phyloP scores from a whole-genome alignment of 352 stramenopile genomes.

The Pythium aphanidermatum region DNA sequence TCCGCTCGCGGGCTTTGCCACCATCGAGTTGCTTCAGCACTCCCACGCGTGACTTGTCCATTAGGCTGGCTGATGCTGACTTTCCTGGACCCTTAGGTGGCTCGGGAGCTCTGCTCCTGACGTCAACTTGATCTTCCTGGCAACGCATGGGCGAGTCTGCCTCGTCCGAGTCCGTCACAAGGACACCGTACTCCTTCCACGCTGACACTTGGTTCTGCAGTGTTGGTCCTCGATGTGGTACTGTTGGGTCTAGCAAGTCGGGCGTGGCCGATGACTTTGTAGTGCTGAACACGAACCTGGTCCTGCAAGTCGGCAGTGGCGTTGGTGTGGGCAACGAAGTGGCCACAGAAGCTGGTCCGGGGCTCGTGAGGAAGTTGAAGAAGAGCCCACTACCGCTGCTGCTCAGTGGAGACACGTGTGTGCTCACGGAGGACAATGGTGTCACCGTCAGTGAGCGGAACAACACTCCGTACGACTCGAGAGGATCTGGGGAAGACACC shows the following conservation, averaged over 20 bases:
- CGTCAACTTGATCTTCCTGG: background rate
- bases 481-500: constrained; percentile 23
- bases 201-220: constrained; percentile 57
- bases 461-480: constrained; percentile 1
- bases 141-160: constrained; percentile 3
- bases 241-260: too few relatives aligned
- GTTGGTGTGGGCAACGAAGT: background rate
- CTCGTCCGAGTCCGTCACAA: constrained; percentile 22
- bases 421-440: background rate
- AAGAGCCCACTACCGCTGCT: constrained; percentile 16
- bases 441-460: constrained; percentile 2
- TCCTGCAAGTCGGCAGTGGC: background rate
- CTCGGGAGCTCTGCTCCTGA: too few relatives aligned
- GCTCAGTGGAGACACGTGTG: background rate
- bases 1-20: constrained; percentile 33
- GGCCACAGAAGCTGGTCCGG: too few relatives aligned
- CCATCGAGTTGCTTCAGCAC: constrained; percentile 27
- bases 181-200: constrained; percentile 37
- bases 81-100: background rate
- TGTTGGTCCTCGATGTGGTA: constrained; percentile 14
- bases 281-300: background rate
- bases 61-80: background rate
- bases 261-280: too few relatives aligned
- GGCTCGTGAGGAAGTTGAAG: constrained; percentile 22
- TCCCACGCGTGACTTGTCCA: constrained; percentile 47